A percentile compares a stretch with the other conserved stretches of the same genome.
These are phyloP conservation scores for Plasmodium knowlesi DNA, from an alignment of 169 alveolate genomes.

Conservation along the genomic window DNA sequence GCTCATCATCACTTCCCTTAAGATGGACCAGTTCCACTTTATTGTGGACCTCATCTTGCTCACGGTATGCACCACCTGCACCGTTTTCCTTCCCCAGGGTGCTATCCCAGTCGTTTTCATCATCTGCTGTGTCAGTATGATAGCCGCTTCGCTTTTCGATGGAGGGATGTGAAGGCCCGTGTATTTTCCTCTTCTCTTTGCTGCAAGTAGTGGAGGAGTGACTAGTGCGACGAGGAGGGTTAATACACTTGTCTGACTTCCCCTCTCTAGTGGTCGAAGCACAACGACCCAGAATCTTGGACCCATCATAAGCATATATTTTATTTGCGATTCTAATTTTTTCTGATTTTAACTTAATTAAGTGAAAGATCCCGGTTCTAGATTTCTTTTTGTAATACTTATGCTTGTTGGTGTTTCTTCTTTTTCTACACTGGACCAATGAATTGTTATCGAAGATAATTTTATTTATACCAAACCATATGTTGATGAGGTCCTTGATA, in stretches of 20 bases:
- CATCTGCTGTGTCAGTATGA: neutral
- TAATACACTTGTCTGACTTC: neutral
- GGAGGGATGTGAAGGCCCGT: neutral
- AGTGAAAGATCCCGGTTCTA: neutral
- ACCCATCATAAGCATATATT: neutral
- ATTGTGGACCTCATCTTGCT: neutral
- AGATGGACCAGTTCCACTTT: neutral
- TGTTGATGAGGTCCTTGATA: slow-evolving; percentile 79
- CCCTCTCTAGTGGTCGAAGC: neutral
- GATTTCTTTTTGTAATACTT: slow-evolving; percentile 6
- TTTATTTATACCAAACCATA: slow-evolving; percentile 74
- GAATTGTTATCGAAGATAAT: slow-evolving; percentile 28
- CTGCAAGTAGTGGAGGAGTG: neutral
- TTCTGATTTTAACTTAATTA: slow-evolving; percentile 9
- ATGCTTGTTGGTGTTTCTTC: neutral
- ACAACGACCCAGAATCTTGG: neutral
- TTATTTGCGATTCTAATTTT: slow-evolving; percentile 27
- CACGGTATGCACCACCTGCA: neutral
- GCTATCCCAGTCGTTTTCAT: neutral
- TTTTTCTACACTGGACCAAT: neutral
- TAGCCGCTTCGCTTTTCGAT: neutral
- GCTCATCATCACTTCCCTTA: neutral
- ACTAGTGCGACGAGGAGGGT: neutral
- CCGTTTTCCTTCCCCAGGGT: neutral
- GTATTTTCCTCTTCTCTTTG: neutral